Base-by-base conservation (phyloP, 768 basidiomycete genomes). In the Hemileccinum rubropunctum region DNA sequence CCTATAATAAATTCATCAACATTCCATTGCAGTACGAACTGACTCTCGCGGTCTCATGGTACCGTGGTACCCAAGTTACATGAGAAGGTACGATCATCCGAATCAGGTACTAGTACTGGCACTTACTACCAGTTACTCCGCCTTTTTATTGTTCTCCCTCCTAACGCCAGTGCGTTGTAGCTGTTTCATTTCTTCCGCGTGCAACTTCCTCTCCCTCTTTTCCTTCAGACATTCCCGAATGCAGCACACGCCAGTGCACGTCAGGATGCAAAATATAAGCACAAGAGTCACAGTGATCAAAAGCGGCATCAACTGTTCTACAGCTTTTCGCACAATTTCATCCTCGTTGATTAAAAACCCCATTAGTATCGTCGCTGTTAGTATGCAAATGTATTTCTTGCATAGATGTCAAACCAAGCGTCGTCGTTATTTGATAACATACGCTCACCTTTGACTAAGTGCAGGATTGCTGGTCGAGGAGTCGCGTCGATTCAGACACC, bases 271-370 rank as follows among this genome's bases (percentile, higher is more conserved):
- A n/a, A 63, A 20, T 6, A 17, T n/a, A 33, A 37, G 10, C 14
- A 13, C n/a, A 41, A 13, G 37, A 28, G 27, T 38, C 41, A 50
- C 15, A 9, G 21, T 38, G 6, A 28, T 21, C 38, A 63, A 36
- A 21, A 58, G 45, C 13, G 62, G 62, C 34, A 26, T 48, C 48
- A 63, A 15, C 4, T 49, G 40, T n/a, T 26, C 30, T 41, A 62
- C 43, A 18, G 32, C 33, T 4, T 11, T 38, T 10, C 28, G 51
- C 32, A 53, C 57, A 1, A 61, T 23, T 53, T 46, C 42, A 3
- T 49, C 42, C 33, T 64, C 63, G 39, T 63, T 39, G 10, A 66
- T 15, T 4, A 63, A 28, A 6, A 65, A 9, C 4, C 52, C 60
- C 62, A 63, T 63, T 28, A 6, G 37, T 21, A 10, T 6, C 20